Conservation (phyloP, 2,329 filamentous ascomycete genomes). For the Colletotrichum musicola region DNA sequence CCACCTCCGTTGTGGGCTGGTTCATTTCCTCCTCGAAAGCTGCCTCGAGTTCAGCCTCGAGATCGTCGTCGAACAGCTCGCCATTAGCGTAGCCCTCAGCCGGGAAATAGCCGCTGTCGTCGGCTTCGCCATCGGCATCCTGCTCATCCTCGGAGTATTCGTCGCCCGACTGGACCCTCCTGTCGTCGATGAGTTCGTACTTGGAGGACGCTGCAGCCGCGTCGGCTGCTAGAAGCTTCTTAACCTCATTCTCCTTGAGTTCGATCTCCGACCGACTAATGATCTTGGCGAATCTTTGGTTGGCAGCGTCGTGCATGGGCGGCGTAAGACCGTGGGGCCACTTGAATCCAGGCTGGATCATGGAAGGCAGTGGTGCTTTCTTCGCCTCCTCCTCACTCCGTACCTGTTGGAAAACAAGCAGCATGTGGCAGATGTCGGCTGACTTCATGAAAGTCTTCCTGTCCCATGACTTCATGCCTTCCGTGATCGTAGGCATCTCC, state of each 20-base stretch:
- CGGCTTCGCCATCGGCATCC: conserved; percentile 59
- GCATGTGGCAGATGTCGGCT: conserved; percentile 90
- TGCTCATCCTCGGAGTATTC: conserved; percentile 73
- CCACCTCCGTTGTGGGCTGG: conserved; percentile 49
- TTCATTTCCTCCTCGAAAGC: conserved; percentile 63
- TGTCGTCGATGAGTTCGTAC: conserved; percentile 74
- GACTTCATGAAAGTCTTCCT: conserved; percentile 89
- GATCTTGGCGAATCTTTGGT: conserved; percentile 85
- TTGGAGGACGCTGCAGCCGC: conserved; percentile 69
- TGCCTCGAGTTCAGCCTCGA: conserved; percentile 69
- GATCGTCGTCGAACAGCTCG: conserved; percentile 57
- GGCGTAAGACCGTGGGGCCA: conserved; percentile 91
- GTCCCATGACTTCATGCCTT: conserved; percentile 95
- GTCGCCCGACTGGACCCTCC: conserved; percentile 50
- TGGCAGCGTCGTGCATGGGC: conserved; percentile 87
- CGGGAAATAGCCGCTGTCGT: conserved; percentile 58
- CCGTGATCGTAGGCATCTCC: conserved; percentile 87
- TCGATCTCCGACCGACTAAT: conserved; percentile 87
- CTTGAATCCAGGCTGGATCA: conserved; percentile 76
- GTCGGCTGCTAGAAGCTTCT: conserved; percentile 79
- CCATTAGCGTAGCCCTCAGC: conserved; percentile 45
- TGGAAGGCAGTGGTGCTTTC: conserved; percentile 75
- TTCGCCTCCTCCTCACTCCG: conserved; percentile 75
- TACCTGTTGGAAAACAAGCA: conserved; percentile 80
- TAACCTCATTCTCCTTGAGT: conserved; percentile 84